Evolutionary conservation across 352 stramenopile species (phyloP).

Genomic region (Plasmopara halstedii): DNA sequence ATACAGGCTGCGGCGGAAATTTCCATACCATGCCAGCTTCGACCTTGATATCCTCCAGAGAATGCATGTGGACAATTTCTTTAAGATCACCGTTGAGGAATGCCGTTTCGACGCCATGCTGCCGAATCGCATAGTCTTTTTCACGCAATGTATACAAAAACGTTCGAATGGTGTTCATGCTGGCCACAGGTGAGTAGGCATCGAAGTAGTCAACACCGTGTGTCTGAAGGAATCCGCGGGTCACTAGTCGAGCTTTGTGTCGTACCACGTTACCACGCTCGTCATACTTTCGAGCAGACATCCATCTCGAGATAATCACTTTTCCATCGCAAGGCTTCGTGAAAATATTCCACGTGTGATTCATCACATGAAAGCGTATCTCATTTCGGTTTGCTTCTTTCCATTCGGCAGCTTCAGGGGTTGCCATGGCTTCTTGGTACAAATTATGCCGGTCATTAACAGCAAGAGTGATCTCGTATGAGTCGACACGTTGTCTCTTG

Average conservation of each 20-base stretch:
- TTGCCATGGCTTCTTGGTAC: too few species aligned
- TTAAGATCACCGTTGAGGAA: conserved; percentile 1
- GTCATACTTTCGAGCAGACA: neutral
- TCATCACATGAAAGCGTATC: neutral
- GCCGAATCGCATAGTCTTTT: neutral
- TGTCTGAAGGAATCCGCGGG: neutral
- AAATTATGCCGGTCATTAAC: too few species aligned
- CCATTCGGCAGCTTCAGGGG: too few species aligned
- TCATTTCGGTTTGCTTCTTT: neutral
- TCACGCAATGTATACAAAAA: neutral
- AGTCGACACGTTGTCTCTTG: too few species aligned
- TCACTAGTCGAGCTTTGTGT: neutral
- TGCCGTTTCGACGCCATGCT: neutral
- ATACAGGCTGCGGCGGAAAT: neutral
- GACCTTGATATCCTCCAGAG: conserved; percentile 5
- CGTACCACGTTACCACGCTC: neutral
- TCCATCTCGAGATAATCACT: neutral
- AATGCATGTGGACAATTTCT: conserved; percentile 18
- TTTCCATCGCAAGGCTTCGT: neutral
- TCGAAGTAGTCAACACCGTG: neutral
- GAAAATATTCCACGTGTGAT: neutral
- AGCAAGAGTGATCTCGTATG: too few species aligned
- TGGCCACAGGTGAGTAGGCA: neutral
- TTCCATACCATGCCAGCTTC: neutral
- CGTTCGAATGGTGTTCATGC: neutral